phyloP scores from a whole-genome alignment of 106 monocot genomes.

The Chionographis japonica region DNA sequence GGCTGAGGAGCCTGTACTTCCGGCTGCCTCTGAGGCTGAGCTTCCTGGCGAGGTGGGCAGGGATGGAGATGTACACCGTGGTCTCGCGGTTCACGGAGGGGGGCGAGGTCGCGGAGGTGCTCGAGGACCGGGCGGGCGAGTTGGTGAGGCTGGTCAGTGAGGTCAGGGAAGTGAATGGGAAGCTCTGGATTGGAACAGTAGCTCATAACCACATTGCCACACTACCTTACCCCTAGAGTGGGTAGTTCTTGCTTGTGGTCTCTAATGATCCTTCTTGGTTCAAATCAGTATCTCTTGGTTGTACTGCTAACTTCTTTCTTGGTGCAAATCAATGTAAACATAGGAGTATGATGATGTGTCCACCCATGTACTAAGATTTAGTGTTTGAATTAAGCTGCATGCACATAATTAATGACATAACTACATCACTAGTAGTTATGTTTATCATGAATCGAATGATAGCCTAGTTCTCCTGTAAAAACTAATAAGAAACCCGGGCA shows the following conservation, averaged over 20 bases:
- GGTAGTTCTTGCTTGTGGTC: not conserved
- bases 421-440: no score
- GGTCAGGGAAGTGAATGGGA: slow-evolving; percentile 70
- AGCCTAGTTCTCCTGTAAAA: no score
- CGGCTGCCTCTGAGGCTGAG: slow-evolving; percentile 57
- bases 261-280: no score
- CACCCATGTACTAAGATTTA: no score
- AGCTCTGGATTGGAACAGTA: slow-evolving; percentile 91
- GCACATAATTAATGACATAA: no score
- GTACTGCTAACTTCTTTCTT: no score
- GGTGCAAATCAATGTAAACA: no score
- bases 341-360: no score
- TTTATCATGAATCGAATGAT: no score
- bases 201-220: slow-evolving; percentile 93
- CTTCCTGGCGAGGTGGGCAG: slow-evolving; percentile 30
- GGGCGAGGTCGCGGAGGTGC: slow-evolving; percentile 55
- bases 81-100: slow-evolving; percentile 49
- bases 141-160: slow-evolving; percentile 83
- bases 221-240: slow-evolving; percentile 31
- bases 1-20: slow-evolving; percentile 83
- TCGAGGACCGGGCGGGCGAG: slow-evolving; percentile 61
- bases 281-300: no score
- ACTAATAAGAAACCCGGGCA: no score
- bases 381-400: no score
- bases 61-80: slow-evolving; percentile 74